Base-by-base conservation (phyloP, 805 yeast genomes). In the Barnettozyma vustinii region DNA sequence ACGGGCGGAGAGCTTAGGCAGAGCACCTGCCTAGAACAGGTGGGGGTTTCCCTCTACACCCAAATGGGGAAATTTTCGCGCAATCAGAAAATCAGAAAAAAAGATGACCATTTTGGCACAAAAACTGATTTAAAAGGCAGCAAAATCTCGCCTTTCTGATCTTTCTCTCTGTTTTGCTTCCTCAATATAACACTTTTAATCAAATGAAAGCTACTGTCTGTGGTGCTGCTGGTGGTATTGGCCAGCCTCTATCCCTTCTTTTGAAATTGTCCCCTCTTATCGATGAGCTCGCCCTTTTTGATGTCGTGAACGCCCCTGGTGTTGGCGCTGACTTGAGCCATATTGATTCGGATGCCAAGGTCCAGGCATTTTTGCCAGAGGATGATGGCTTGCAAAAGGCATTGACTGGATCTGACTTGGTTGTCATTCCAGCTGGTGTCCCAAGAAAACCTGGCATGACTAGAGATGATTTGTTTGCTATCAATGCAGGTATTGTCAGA, bases 401-500 rank as follows among this genome's bases (percentile, higher is more conserved):
- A 18, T 73, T 91, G 59, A 72, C 77, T 46, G 90, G 83, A 44
- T 80, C 96, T 46, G 95, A 90, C 61, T 83, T 91, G 52, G 91
- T 91, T 46, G 79, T 91, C 51, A 87, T 91, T 67, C 91, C 92
- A 59, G 94, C 94, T 41, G 94, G 94, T 73, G 89, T 85, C 52
- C 92, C 94, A 68, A 80, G 94, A 75, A 85, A 85, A 70, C 91
- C 91, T 55, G 94, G 94, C 62, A 85, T 85, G 92, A 82, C 92
- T 59, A 79, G 94, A 72, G 92, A 84, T 67, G 94, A 85, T 68
- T 75, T 85, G 66, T 85, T 85, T 78, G 81, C 82, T 73, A 84
- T 88, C 71, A 85, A 85, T 64, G 94, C 92, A 37, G 83, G 87
- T 30, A 85, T 85, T 68, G 89, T 85, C 51, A 77, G 87, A 70